phyloP scores from a whole-genome alignment of 306 rosid genomes.

The Arachis hypogaea region DNA sequence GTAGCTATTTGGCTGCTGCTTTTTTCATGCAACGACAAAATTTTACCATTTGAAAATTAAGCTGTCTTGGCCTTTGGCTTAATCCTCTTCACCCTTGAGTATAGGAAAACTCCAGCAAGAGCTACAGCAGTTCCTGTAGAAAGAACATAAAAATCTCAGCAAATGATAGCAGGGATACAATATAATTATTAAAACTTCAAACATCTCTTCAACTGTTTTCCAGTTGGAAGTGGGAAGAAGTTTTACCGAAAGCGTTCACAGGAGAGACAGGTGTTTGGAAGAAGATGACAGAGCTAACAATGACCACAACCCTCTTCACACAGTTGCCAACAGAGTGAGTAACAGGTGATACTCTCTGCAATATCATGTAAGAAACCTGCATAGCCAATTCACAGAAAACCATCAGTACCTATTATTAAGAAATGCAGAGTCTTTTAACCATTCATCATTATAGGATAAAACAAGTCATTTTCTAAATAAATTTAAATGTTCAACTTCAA shows the following conservation, averaged over 20 bases:
- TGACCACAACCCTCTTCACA: slow-evolving; percentile 99
- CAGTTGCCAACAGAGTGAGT: slow-evolving; percentile 98
- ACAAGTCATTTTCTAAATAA: no score
- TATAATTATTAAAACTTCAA: slow-evolving; percentile 8
- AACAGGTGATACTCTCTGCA: slow-evolving; percentile 98
- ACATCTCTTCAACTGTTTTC: slow-evolving; percentile 10
- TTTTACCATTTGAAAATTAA: slow-evolving; percentile 43
- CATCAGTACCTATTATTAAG: slow-evolving; percentile 9
- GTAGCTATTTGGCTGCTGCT: slow-evolving; percentile 22
- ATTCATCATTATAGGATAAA: not conserved
- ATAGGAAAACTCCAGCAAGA: slow-evolving; percentile 92
- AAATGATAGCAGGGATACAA: not conserved
- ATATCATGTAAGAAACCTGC: slow-evolving; percentile 98
- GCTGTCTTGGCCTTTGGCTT: slow-evolving; percentile 85
- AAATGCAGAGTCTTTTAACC: not conserved
- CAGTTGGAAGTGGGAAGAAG: slow-evolving; percentile 35
- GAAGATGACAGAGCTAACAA: slow-evolving; percentile 96
- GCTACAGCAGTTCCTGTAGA: slow-evolving; percentile 84
- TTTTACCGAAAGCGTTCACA: slow-evolving; percentile 80
- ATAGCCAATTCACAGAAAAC: slow-evolving; percentile 39
- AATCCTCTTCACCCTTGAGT: slow-evolving; percentile 90
- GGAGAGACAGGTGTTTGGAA: slow-evolving; percentile 86
- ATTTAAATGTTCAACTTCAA: not conserved
- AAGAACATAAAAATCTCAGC: slow-evolving; percentile 34
- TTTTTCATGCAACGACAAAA: slow-evolving; percentile 43